Evolutionary conservation across 768 basidiomycete genomes (phyloP).

Genomic region (Tulasnella sp.): DNA sequence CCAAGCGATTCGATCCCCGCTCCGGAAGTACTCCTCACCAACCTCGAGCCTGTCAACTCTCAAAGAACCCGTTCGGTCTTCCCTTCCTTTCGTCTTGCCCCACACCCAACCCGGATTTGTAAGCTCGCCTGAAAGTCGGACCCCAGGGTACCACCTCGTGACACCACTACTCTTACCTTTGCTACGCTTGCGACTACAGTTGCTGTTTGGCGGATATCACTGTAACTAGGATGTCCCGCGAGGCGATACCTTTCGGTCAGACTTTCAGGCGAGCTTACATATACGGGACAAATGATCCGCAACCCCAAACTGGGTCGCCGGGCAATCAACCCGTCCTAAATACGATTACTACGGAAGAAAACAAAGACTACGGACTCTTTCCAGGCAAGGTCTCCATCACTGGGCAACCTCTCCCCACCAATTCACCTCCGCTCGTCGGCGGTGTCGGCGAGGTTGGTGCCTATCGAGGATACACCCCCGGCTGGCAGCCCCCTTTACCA

Average conservation of each 20-base stretch:
- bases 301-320: neutral
- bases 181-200: neutral
- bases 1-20: neutral
- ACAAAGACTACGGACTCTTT: neutral
- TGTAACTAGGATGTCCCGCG: neutral
- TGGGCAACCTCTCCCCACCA: neutral
- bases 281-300: neutral
- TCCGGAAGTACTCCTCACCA: neutral
- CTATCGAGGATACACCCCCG: neutral
- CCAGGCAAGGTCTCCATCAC: neutral
- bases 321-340: neutral
- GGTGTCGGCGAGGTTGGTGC: neutral
- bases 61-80: neutral
- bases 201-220: neutral
- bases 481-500: neutral
- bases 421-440: neutral
- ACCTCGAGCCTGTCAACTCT: neutral
- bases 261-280: constrained; percentile 3
- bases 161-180: neutral
- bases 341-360: neutral
- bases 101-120: neutral
- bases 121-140: constrained; percentile 5
- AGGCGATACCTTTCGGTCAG: neutral
- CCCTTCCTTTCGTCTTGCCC: neutral
- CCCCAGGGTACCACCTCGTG: neutral